These are phyloP conservation scores for Entomortierella lignicola DNA, from an alignment of 192 early-diverging fungal species.

Conservation along the genomic window DNA sequence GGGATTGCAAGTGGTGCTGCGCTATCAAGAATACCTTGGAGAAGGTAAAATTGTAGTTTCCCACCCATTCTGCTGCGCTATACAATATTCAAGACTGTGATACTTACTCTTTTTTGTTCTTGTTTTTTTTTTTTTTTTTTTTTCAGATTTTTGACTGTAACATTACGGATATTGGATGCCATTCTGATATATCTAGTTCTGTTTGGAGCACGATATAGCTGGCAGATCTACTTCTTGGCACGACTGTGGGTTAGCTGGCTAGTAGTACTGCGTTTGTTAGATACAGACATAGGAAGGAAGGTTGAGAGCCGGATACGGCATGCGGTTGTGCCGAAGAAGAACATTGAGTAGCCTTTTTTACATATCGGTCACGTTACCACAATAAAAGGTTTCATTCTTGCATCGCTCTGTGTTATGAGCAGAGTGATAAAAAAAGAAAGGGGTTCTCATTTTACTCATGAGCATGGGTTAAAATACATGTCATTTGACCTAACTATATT, in stretches of 20 bases:
- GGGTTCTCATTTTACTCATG: neutral
- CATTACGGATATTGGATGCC: conserved; percentile 54
- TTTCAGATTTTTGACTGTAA: conserved; percentile 40
- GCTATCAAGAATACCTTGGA: conserved; percentile 58
- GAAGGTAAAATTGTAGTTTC: too few relatives aligned
- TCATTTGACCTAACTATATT: neutral
- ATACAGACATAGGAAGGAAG: neutral
- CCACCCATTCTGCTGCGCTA: conserved; percentile 47
- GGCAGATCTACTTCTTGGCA: conserved; percentile 66
- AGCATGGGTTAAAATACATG: neutral
- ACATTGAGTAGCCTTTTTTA: neutral
- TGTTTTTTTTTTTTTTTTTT: conserved; percentile 1
- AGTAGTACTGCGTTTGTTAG: conserved; percentile 5
- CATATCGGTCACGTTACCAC: neutral
- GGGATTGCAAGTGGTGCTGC: conserved; percentile 35
- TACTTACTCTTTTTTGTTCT: neutral
- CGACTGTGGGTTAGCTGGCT: conserved; percentile 55
- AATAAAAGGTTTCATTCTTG: neutral
- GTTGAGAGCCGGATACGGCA: neutral
- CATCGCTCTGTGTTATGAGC: neutral
- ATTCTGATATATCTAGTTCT: conserved; percentile 63
- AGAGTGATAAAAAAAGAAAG: neutral
- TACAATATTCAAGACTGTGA: conserved; percentile 32
- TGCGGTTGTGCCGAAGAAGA: neutral
- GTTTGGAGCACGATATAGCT: conserved; percentile 69